These are phyloP conservation scores for Thermochaetoides thermophila DNA, from an alignment of 495 filamentous ascomycete genomes.

Conservation along the genomic window DNA sequence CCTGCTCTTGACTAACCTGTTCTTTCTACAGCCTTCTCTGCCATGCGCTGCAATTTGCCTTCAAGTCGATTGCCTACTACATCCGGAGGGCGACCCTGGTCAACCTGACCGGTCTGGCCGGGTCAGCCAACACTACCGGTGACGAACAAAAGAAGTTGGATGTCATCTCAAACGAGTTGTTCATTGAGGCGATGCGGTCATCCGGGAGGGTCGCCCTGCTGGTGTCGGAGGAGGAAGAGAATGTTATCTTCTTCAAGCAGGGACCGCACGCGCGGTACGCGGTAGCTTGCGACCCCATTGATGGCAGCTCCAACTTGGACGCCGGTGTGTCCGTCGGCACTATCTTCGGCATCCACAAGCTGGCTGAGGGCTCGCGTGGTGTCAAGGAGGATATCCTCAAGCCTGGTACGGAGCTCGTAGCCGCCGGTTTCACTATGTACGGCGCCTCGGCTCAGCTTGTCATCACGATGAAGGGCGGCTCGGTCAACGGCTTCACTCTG, in stretches of 20 bases:
- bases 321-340: conserved; percentile 96
- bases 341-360: conserved; percentile 89
- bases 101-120: conserved; percentile 88
- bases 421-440: conserved; percentile 98
- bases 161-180: conserved; percentile 95
- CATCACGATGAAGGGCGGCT: conserved; percentile 87
- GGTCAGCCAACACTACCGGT: conserved; percentile 86
- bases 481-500: conserved; percentile 92
- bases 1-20: not conserved
- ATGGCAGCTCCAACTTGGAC: conserved; percentile 93
- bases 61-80: conserved; percentile 99
- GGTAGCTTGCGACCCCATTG: conserved; percentile 94
- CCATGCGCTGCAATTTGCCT: conserved; percentile 96
- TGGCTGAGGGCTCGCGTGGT: conserved; percentile 53
- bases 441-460: conserved; percentile 92
- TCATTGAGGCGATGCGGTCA: conserved; percentile 83
- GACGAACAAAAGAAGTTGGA: conserved; percentile 99
- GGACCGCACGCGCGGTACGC: conserved; percentile 73
- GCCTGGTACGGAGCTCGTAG: conserved; percentile 81
- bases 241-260: conserved; percentile 76
- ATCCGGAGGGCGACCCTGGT: conserved; percentile 95
- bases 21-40: conserved; percentile 56
- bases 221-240: conserved; percentile 93
- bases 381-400: conserved; percentile 71
- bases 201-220: conserved; percentile 79